Conservation (phyloP, 345 rosid genomes). For the Adansonia digitata region DNA sequence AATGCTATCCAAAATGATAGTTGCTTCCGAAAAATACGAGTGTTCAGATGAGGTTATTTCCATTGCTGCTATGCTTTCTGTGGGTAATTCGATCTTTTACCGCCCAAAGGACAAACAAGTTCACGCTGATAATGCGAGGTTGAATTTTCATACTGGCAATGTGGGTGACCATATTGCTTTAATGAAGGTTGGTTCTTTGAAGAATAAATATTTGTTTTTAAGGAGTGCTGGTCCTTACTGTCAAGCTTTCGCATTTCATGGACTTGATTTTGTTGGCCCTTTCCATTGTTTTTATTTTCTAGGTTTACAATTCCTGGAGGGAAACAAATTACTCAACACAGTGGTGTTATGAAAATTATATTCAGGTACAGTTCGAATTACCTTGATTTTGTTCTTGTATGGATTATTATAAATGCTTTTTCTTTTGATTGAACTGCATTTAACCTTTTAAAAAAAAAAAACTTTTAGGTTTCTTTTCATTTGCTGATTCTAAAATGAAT, state of each 20-base stretch:
- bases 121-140: slow-evolving; percentile 91
- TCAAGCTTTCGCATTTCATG: not conserved
- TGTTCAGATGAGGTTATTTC: slow-evolving; percentile 92
- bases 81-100: slow-evolving; percentile 91
- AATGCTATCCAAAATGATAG: slow-evolving; percentile 86
- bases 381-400: not conserved
- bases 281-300: slow-evolving; percentile 16
- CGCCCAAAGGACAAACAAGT: slow-evolving; percentile 98
- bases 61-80: slow-evolving; percentile 86
- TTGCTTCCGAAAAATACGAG: slow-evolving; percentile 81
- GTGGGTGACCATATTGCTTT: slow-evolving; percentile 92
- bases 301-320: slow-evolving; percentile 94
- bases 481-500: not conserved
- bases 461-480: not conserved
- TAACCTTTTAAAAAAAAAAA: not conserved
- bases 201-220: not conserved
- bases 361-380: slow-evolving; percentile 51
- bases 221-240: not conserved
- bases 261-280: slow-evolving; percentile 13
- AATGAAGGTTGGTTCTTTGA: slow-evolving; percentile 53
- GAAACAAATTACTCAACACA: slow-evolving; percentile 94
- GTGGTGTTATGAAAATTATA: slow-evolving; percentile 98
- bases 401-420: not conserved
- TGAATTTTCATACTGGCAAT: slow-evolving; percentile 90
- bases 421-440: not conserved